Evolutionary conservation across 2,329 filamentous ascomycete species (phyloP), one percentile per base, ranked within the genome.

Genomic region (Cadophora malorum): DNA sequence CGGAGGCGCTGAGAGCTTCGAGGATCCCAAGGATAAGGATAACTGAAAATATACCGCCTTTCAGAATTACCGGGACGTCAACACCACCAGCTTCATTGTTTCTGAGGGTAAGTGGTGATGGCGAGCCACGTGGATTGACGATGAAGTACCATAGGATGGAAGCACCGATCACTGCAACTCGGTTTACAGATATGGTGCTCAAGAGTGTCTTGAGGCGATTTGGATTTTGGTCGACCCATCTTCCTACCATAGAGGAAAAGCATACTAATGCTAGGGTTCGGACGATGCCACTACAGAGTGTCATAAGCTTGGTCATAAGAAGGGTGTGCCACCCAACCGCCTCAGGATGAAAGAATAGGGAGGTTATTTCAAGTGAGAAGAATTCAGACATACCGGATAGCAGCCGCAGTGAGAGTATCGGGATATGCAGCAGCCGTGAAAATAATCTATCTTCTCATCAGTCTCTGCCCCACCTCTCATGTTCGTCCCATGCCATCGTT

Each of bases 351-450:
- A 28, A 5, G 28, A 3, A 28, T 3, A 3, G 28, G 28, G 28
- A 28, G 3, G 5, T 5, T 28, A 3, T 28, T 28, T 28, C 28
- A 28, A 28, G 28, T 31, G 10, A 49, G n/a, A 23, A 19, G 16
- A 16, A 35, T 23, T 21, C 12, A n/a, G 65, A 67, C 76, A 72
- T 75, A 79, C 80, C 80, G 77, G 60, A 81, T 73, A 33, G 80
- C 79, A 31, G 79, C 75, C 12, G 79, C 80, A 58, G 78, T 70
- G 23, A 82, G 75, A 55, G 81, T 84, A 75, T 78, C 79, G 53
- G 76, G 81, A 75, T 76, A 83, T 52, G 77, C 79, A 41, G 79
- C 82, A 5, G 88, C 84, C 0, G 87, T 85, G 56, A 90, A 82
- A 3, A 87, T 72, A 10, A 87, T 81, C 76, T 76, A 23, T 7